These are phyloP conservation scores for Tothia fuscella DNA, from an alignment of 2,329 filamentous ascomycete species.

Conservation along the genomic window DNA sequence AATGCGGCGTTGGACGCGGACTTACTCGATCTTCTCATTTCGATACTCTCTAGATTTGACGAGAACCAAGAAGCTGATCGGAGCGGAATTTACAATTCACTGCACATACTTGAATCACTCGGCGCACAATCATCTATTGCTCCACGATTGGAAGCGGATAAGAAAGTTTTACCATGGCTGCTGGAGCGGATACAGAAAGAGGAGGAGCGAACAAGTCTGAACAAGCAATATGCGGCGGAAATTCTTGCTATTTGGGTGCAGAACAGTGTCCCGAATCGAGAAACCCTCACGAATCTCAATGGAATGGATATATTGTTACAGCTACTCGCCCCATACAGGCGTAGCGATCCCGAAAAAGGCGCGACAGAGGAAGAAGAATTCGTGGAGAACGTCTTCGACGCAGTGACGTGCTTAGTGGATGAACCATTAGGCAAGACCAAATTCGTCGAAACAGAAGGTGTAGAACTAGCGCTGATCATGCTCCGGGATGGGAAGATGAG, in stretches of 20 bases:
- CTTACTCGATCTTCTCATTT: slow-evolving; percentile 59
- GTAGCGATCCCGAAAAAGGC: slow-evolving; percentile 72
- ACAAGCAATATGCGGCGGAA: slow-evolving; percentile 91
- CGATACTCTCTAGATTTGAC: slow-evolving; percentile 68
- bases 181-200: slow-evolving; percentile 57
- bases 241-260: slow-evolving; percentile 82
- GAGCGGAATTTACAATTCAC: slow-evolving; percentile 73
- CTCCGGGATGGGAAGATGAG: slow-evolving; percentile 69
- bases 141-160: slow-evolving; percentile 59
- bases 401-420: slow-evolving; percentile 68
- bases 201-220: slow-evolving; percentile 64
- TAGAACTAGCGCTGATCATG: slow-evolving; percentile 88
- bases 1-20: slow-evolving; percentile 51
- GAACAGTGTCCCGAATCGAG: slow-evolving; percentile 54
- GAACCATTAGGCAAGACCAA: slow-evolving; percentile 62
- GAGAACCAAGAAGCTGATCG: slow-evolving; percentile 61
- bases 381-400: slow-evolving; percentile 87
- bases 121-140: slow-evolving; percentile 58
- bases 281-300: not conserved
- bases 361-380: slow-evolving; percentile 79
- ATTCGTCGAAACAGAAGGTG: slow-evolving; percentile 80
- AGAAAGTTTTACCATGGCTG: slow-evolving; percentile 63
- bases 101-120: slow-evolving; percentile 74
- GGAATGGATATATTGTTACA: slow-evolving; percentile 64
- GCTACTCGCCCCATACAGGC: slow-evolving; percentile 72